Conservation (phyloP, 2,329 filamentous ascomycete species). For the Emmonsiellopsis sp. region DNA sequence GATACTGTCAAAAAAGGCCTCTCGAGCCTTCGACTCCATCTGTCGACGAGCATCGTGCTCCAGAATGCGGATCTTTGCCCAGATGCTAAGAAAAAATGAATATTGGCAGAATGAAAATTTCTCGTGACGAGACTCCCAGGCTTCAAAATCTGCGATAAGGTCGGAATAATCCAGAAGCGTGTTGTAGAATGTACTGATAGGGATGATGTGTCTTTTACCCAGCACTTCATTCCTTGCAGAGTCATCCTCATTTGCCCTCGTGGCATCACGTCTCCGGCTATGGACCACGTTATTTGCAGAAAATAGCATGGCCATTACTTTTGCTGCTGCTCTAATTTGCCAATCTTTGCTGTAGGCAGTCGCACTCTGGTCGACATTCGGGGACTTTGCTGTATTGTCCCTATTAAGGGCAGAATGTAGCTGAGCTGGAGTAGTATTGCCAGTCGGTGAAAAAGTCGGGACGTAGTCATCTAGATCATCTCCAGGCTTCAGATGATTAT, state of each 20-base stretch:
- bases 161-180: constrained; percentile 80
- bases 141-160: constrained; percentile 73
- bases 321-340: constrained; percentile 74
- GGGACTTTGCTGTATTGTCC: constrained; percentile 23
- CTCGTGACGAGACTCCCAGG: constrained; percentile 65
- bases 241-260: neutral
- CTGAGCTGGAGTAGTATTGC: constrained; percentile 55
- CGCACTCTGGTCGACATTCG: constrained; percentile 41
- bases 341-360: constrained; percentile 72
- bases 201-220: constrained; percentile 56
- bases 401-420: constrained; percentile 66
- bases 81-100: constrained; percentile 83
- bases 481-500: constrained; percentile 47
- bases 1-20: constrained; percentile 87
- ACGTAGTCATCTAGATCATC: constrained; percentile 54
- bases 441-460: constrained; percentile 60
- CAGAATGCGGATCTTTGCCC: constrained; percentile 82
- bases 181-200: constrained; percentile 81
- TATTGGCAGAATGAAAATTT: constrained; percentile 89
- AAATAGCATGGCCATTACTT: constrained; percentile 72
- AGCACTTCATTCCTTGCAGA: constrained; percentile 28
- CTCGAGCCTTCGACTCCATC: constrained; percentile 79
- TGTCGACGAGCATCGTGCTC: constrained; percentile 81
- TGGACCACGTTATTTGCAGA: constrained; percentile 59
- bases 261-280: constrained; percentile 18